These are phyloP conservation scores for Ulvella scutata DNA, from an alignment of 139 green algal genomes.

Conservation along the genomic window DNA sequence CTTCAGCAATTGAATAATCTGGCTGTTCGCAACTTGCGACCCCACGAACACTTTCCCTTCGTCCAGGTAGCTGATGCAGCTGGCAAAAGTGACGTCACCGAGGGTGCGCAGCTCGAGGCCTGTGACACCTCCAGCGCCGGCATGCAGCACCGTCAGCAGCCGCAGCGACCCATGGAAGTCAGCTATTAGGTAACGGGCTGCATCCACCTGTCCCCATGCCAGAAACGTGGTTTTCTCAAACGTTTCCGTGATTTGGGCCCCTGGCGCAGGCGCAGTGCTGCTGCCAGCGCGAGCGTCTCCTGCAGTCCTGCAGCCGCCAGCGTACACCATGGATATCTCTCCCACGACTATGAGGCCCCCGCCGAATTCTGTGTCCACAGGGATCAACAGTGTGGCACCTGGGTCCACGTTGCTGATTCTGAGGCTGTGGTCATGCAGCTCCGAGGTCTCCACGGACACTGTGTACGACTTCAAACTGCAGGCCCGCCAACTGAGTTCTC, in stretches of 20 bases:
- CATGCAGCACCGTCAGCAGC: constrained; percentile 68
- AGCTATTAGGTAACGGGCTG: constrained; percentile 69
- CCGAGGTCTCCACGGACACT: background rate
- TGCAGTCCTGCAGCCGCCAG: constrained; percentile 7
- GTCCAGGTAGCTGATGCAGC: constrained; percentile 84
- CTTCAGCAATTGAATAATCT: constrained; percentile 60
- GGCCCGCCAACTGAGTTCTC: background rate
- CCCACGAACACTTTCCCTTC: constrained; percentile 81
- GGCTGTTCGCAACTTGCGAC: constrained; percentile 35
- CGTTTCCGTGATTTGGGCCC: background rate
- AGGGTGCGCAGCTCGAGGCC: background rate
- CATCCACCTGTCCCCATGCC: constrained; percentile 54
- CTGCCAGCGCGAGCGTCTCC: constrained; percentile 30
- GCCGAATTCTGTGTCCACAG: constrained; percentile 58
- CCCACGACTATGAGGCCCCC: constrained; percentile 73
- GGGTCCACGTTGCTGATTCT: constrained; percentile 49
- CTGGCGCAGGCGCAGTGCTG: background rate
- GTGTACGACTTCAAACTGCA: background rate
- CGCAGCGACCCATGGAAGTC: constrained; percentile 63
- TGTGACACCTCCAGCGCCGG: constrained; percentile 40
- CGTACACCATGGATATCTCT: constrained; percentile 64
- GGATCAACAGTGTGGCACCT: constrained; percentile 58
- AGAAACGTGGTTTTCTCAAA: background rate
- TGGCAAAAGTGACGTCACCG: constrained; percentile 38
- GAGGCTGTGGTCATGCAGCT: background rate